These are phyloP conservation scores for Camillea tinctor DNA, from an alignment of 2,329 filamentous ascomycete species.

Conservation along the genomic window DNA sequence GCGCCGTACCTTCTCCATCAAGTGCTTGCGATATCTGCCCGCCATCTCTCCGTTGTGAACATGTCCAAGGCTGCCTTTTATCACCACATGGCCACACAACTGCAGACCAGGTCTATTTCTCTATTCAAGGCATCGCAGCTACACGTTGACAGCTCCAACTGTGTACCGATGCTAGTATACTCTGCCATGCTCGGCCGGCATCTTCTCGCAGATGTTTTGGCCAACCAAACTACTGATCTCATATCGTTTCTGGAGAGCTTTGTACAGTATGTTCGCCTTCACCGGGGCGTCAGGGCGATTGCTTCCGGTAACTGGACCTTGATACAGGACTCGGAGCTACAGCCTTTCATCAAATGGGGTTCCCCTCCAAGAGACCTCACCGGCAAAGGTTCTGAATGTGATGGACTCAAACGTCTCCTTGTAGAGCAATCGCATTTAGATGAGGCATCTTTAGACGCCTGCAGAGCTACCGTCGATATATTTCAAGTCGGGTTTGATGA, in stretches of 20 bases:
- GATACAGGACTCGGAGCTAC: conserved; percentile 27
- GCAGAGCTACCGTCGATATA: conserved; percentile 24
- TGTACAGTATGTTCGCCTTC: conserved; percentile 28
- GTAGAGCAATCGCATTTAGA: conserved; percentile 14
- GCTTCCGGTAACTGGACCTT: conserved; percentile 26
- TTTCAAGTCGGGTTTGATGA: conserved; percentile 28
- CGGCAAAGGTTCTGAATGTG: conserved; percentile 26
- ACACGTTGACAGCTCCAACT: conserved; percentile 28
- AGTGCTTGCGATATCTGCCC: conserved; percentile 37
- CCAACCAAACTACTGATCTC: conserved; percentile 20
- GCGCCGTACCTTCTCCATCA: conserved; percentile 37
- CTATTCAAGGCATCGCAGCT: conserved; percentile 29
- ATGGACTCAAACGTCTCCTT: conserved; percentile 20
- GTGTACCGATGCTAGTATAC: conserved; percentile 35
- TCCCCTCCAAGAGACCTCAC: conserved; percentile 8
- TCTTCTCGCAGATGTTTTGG: conserved; percentile 34
- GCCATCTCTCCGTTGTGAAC: conserved; percentile 31
- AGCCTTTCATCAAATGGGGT: conserved; percentile 23
- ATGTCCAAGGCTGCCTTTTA: conserved; percentile 24
- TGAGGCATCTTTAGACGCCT: conserved; percentile 24
- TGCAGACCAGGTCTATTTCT: conserved; percentile 34
- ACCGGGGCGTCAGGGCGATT: conserved; percentile 23
- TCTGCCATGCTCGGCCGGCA: conserved; percentile 35
- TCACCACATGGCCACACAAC: conserved; percentile 22
- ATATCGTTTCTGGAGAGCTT: conserved; percentile 31